Base-by-base conservation (phyloP, 2,329 filamentous ascomycete genomes). In the Pestalotiopsis sp. region DNA sequence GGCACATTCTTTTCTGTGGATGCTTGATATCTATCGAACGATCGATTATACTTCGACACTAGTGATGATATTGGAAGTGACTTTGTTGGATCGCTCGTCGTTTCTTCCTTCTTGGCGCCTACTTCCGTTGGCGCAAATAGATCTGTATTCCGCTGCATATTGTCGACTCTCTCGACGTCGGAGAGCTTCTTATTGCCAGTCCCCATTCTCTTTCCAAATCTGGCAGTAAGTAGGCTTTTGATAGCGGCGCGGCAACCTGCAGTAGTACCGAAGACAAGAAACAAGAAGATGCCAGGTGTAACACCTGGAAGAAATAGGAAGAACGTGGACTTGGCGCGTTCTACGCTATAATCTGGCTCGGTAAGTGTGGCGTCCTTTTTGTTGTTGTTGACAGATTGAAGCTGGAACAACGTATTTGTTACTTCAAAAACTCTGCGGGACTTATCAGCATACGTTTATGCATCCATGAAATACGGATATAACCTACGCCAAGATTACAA, bases 371-470 rank as follows among this genome's bases (percentile, higher is more conserved):
- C 22, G 44, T 72, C 70, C 14, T 65, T 70, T 17, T 48, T 66
- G 62, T 69, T 70, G 66, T 73, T 74, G 14, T 68, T 64, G 0
- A 73, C 61, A 3, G 73, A 71, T 35, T 70, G 74, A 17, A 74
- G 30, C 40, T 75, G 74, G 44, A 75, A 75, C 1, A 75, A 70
- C 0, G 70, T 71, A 52, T 75, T 75, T 6, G 73, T 75, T 10
- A 74, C 69, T 60, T 75, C 73, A 57, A 75, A 75, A 38, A 71
- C 59, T 3, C 74, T 75, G 59, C 1, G 13, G 17, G 13, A 14
- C 11, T 13, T 17, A 17, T 64, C 40, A 64, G 39, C 48, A n/a
- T 40, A n/a, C n/a, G 13, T 64, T 26, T 11, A 17, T 5, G n/a
- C 35, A 3, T 13, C 14, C 13, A 22, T 13, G 24, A 56, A 57